These are phyloP conservation scores for Acanthamoeba quina DNA, from an alignment of 208 protist species.

Conservation along the genomic window DNA sequence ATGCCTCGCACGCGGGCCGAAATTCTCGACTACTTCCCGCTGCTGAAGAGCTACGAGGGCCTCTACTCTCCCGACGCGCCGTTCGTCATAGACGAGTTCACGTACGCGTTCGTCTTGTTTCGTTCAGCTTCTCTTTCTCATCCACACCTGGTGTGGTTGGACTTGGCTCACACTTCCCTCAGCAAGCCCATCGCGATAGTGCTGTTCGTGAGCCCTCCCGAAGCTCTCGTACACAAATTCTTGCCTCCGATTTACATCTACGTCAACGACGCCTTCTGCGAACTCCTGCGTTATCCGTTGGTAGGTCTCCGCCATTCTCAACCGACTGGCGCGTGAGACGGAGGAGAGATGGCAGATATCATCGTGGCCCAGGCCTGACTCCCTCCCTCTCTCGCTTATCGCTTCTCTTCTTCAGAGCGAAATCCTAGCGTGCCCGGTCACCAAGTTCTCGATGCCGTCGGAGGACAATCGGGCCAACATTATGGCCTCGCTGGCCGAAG, in stretches of 20 bases:
- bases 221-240: not conserved
- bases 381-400: not conserved
- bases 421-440: slow-evolving; percentile 4
- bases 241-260: slow-evolving; percentile 30
- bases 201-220: not conserved
- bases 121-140: not conserved
- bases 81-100: slow-evolving; percentile 47
- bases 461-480: not conserved
- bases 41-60: not conserved
- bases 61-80: slow-evolving; percentile 6
- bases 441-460: slow-evolving; percentile 53
- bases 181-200: slow-evolving; percentile 51
- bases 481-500: not conserved
- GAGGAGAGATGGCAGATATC: not conserved
- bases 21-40: not conserved
- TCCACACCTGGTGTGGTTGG: not conserved
- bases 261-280: slow-evolving; percentile 24
- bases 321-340: not conserved
- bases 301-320: not conserved
- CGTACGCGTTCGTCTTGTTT: not conserved
- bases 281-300: not conserved
- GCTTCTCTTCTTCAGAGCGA: not conserved
- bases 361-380: not conserved
- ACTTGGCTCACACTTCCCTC: not conserved
- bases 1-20: slow-evolving; percentile 49